These are phyloP conservation scores for Taiozyma sp. DNA, from an alignment of 1,139 yeast species.

Conservation along the genomic window DNA sequence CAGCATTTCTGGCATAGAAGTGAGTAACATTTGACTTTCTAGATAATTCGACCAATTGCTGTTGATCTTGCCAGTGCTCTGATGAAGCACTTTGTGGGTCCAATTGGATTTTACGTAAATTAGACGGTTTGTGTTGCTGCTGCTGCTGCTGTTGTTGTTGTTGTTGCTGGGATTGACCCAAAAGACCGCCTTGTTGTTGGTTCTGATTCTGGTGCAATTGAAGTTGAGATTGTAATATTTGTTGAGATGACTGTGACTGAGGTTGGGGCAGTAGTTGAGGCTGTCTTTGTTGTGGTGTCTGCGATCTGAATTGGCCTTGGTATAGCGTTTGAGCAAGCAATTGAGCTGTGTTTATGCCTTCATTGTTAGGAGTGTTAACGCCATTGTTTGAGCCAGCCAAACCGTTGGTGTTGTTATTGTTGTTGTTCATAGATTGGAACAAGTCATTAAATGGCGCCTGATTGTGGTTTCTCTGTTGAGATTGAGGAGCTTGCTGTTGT, in stretches of 20 bases:
- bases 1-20: slow-evolving; percentile 89
- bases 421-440: slow-evolving; percentile 25
- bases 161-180: slow-evolving; percentile 19
- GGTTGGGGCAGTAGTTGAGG: slow-evolving; percentile 28
- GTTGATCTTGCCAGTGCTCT: slow-evolving; percentile 83
- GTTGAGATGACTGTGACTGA: slow-evolving; percentile 26
- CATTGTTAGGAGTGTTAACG: slow-evolving; percentile 1
- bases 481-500: slow-evolving; percentile 9
- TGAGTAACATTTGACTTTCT: slow-evolving; percentile 74
- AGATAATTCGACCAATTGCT: slow-evolving; percentile 72
- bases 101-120: slow-evolving; percentile 38
- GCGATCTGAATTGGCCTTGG: slow-evolving; percentile 30
- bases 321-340: slow-evolving; percentile 33
- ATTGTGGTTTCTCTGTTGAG: slow-evolving; percentile 2
- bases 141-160: slow-evolving; percentile 18
- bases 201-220: slow-evolving; percentile 27
- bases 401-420: slow-evolving; percentile 9
- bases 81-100: slow-evolving; percentile 41
- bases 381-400: background rate
- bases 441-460: slow-evolving; percentile 26
- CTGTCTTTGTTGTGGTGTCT: slow-evolving; percentile 30
- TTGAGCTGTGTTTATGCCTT: slow-evolving; percentile 27
- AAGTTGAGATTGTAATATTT: slow-evolving; percentile 22
- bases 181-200: slow-evolving; percentile 23
- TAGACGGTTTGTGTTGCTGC: slow-evolving; percentile 24